These are phyloP conservation scores for Cyclanthera cordifolia DNA, from an alignment of 306 rosid genomes.

Conservation along the genomic window DNA sequence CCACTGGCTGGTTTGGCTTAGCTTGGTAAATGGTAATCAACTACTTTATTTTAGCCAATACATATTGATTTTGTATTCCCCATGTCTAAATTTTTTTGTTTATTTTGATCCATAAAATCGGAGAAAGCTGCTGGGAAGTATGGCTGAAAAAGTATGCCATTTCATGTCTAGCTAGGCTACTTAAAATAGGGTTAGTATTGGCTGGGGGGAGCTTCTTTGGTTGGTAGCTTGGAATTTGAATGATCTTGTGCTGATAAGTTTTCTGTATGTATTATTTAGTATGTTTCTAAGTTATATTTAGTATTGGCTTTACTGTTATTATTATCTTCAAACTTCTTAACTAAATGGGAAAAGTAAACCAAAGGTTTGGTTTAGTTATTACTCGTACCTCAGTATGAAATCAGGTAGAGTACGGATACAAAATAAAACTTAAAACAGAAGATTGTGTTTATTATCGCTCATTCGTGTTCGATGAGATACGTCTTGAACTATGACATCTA, in stretches of 20 bases:
- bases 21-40: conserved; percentile 22
- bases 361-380: too few species aligned
- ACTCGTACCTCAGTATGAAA: too few species aligned
- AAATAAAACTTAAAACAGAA: too few species aligned
- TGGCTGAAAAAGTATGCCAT: conserved; percentile 9
- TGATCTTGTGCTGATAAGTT: neutral
- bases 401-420: too few species aligned
- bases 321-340: neutral
- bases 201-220: conserved; percentile 1
- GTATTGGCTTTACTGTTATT: conserved; percentile 19
- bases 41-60: conserved; percentile 9
- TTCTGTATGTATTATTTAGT: conserved; percentile 14
- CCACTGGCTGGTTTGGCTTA: conserved; percentile 34
- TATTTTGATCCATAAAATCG: conserved; percentile 2
- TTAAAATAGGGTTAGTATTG: neutral
- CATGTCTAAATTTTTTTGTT: conserved; percentile 12
- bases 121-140: conserved; percentile 6
- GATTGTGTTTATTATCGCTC: too few species aligned
- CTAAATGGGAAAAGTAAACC: neutral
- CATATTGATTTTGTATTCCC: conserved; percentile 14
- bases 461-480: too few species aligned
- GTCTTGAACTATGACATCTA: too few species aligned
- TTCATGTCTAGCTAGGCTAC: conserved; percentile 8
- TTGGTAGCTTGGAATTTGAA: conserved; percentile 7
- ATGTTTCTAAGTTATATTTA: neutral